Percentiles rank a stretch among this genome's conserved stretches.
These are phyloP conservation scores for Endogone sp. DNA, from an alignment of 192 early-diverging fungal genomes.

Conservation along the genomic window DNA sequence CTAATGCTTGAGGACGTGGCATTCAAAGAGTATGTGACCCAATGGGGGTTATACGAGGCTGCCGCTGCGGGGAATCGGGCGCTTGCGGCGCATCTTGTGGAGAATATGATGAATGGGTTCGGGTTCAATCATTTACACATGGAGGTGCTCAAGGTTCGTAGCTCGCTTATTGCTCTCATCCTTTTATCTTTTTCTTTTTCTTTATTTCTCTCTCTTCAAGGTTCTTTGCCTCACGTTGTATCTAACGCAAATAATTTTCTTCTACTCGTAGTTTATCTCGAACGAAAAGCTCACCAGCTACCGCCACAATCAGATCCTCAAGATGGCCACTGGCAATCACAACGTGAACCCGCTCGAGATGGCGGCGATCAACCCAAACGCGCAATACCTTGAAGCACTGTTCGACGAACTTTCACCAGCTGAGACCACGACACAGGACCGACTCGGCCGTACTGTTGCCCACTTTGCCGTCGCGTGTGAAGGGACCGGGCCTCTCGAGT, in stretches of 20 bases:
- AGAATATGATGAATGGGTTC: not conserved
- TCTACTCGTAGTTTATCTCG: conserved; percentile 4
- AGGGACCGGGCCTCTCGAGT: conserved; percentile 38
- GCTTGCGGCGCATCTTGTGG: conserved; percentile 5
- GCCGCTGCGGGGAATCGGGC: conserved; percentile 17
- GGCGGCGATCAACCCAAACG: conserved; percentile 40
- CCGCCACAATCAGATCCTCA: conserved; percentile 22
- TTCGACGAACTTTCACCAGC: conserved; percentile 24
- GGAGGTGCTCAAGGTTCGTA: conserved; percentile 16
- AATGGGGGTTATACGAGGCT: conserved; percentile 8
- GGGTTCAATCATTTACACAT: conserved; percentile 21
- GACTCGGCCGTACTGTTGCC: conserved; percentile 32
- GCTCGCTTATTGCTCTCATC: not conserved
- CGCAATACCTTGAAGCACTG: conserved; percentile 27
- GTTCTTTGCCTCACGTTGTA: too few relatives aligned
- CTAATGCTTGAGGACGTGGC: not conserved
- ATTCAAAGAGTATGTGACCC: not conserved
- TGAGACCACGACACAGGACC: conserved; percentile 34
- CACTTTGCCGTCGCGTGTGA: conserved; percentile 49
- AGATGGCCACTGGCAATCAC: conserved; percentile 29
- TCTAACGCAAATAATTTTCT: too few relatives aligned
- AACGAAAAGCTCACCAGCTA: conserved; percentile 8
- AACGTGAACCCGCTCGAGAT: conserved; percentile 42
- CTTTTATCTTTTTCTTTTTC: conserved; percentile 8
- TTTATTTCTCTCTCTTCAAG: too few relatives aligned